Conservation (phyloP, 2,329 filamentous ascomycete genomes). For the Talaromyces sp. region DNA sequence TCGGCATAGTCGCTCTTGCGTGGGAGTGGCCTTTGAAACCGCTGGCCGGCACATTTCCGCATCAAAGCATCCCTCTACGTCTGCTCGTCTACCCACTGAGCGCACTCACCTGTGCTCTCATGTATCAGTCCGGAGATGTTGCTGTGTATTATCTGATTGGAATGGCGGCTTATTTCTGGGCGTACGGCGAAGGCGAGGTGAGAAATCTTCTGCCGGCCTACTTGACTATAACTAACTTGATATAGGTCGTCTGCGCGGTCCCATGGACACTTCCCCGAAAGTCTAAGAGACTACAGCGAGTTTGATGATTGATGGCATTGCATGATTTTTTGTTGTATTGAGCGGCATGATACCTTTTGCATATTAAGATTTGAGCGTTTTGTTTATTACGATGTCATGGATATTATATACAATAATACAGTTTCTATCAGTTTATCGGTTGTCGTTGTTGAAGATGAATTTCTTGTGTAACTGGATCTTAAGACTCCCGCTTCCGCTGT, state of each 20-base stretch:
- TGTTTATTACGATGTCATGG: not conserved
- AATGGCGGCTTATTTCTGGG: slow-evolving; percentile 89
- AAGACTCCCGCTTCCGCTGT: not conserved
- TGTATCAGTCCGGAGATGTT: slow-evolving; percentile 90
- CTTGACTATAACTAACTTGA: slow-evolving; percentile 11
- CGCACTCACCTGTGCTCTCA: slow-evolving; percentile 65
- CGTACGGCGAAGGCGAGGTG: slow-evolving; percentile 95
- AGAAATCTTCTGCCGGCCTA: slow-evolving; percentile 25
- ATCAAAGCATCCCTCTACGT: slow-evolving; percentile 82
- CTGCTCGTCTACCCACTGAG: slow-evolving; percentile 77
- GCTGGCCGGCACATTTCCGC: slow-evolving; percentile 70
- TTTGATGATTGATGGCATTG: not conserved
- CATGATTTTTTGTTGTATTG: not conserved
- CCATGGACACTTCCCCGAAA: slow-evolving; percentile 65
- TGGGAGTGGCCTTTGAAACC: slow-evolving; percentile 87
- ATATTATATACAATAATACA: not conserved
- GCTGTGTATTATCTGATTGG: slow-evolving; percentile 88
- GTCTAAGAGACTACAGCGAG: slow-evolving; percentile 18
- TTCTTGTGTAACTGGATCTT: no score
- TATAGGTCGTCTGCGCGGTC: slow-evolving; percentile 61
- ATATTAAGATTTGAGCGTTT: not conserved
- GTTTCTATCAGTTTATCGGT: not conserved
- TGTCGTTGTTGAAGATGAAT: no score
- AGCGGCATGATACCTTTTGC: not conserved
- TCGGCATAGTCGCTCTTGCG: slow-evolving; percentile 71